Percentiles rank a stretch among this genome's conserved stretches.
phyloP scores from a whole-genome alignment of 1,139 yeast species.

The Geotrichum klebahnii region DNA sequence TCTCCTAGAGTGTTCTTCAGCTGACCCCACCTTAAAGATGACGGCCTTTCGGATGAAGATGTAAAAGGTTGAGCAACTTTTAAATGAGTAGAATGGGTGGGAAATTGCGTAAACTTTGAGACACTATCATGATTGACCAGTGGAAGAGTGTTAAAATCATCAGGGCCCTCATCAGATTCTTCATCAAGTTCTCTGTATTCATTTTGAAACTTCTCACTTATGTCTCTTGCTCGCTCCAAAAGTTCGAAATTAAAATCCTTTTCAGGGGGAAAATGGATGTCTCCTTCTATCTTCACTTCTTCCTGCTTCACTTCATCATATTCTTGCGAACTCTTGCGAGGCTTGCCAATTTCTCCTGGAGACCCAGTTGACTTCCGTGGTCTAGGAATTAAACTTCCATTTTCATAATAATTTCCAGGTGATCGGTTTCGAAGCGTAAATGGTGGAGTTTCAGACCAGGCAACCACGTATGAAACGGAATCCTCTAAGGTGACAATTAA shows the following conservation, averaged over 20 bases:
- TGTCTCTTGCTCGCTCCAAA: slow-evolving; percentile 2
- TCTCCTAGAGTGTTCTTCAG: slow-evolving; percentile 2
- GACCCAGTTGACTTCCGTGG: slow-evolving; percentile 10
- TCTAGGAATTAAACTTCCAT: slow-evolving; percentile 19
- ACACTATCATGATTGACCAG: too few relatives aligned
- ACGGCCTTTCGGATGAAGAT: too few relatives aligned
- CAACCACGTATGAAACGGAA: slow-evolving; percentile 18
- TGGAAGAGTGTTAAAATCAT: background rate
- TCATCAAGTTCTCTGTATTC: slow-evolving; percentile 18
- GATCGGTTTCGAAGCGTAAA: slow-evolving; percentile 20
- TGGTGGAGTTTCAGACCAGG: slow-evolving; percentile 21
- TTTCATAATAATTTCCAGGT: slow-evolving; percentile 20
- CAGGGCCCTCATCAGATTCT: slow-evolving; percentile 7
- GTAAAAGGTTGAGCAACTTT: too few relatives aligned
- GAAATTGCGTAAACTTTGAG: too few relatives aligned
- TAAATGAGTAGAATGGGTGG: too few relatives aligned
- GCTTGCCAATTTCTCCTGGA: background rate
- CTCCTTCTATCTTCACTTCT: slow-evolving; percentile 5
- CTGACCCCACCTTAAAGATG: slow-evolving; percentile 4
- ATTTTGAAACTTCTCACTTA: slow-evolving; percentile 5
- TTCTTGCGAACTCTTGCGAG: background rate
- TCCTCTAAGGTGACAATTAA: slow-evolving; percentile 18
- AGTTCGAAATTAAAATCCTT: background rate
- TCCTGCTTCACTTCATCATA: background rate
- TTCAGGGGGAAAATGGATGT: background rate